Conservation (phyloP, 768 basidiomycete genomes). For the Daedaleopsis nitida region DNA sequence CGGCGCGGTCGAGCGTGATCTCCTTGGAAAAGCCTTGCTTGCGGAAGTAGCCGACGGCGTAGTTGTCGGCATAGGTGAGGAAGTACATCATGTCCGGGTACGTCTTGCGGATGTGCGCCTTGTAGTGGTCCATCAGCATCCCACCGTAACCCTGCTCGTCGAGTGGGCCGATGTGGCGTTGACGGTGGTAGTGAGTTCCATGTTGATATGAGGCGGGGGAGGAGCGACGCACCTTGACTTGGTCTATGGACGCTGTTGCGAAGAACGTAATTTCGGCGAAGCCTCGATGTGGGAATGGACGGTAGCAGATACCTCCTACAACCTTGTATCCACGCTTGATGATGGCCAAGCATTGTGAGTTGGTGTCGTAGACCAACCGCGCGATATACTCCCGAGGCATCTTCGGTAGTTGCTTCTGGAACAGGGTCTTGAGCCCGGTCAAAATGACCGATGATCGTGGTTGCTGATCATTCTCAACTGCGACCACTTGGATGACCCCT, state of each 20-base stretch:
- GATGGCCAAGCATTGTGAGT: constrained; percentile 92
- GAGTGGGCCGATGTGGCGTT: background rate
- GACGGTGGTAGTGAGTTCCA: background rate
- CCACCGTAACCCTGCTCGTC: constrained; percentile 86
- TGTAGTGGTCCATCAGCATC: constrained; percentile 98
- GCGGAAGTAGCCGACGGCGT: constrained; percentile 98
- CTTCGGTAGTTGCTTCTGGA: constrained; percentile 96
- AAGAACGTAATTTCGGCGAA: constrained; percentile 99
- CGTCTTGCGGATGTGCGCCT: constrained; percentile 82
- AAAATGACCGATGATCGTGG: constrained; percentile 82
- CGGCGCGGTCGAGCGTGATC: constrained; percentile 84
- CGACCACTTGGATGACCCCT: constrained; percentile 79
- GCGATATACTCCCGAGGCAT: constrained; percentile 99
- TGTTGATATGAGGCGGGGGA: background rate
- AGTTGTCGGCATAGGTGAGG: constrained; percentile 98
- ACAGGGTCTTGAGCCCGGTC: constrained; percentile 94
- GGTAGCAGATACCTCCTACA: constrained; percentile 96
- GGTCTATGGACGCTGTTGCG: constrained; percentile 93
- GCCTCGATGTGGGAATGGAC: constrained; percentile 91
- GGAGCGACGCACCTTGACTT: constrained; percentile 77
- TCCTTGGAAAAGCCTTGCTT: constrained; percentile 99
- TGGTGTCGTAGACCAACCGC: constrained; percentile 88
- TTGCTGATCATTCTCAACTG: constrained; percentile 81
- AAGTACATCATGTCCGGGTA: constrained; percentile 93
- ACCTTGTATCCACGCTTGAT: constrained; percentile 94